Evolutionary conservation across 495 filamentous ascomycete genomes (phyloP).

Genomic region (Aspergillus avenaceus): DNA sequence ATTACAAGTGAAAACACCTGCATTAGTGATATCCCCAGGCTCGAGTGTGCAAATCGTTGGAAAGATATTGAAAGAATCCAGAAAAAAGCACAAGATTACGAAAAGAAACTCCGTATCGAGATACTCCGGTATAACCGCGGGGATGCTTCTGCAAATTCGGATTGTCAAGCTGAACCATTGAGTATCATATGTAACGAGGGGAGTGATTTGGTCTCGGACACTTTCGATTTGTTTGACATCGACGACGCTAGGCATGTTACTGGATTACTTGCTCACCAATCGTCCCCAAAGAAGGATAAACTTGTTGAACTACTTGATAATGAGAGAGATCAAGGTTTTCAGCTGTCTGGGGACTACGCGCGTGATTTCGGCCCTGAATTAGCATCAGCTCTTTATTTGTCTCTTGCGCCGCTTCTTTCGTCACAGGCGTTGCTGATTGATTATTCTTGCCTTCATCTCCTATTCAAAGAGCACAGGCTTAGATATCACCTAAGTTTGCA

Average conservation of each 20-base stretch:
- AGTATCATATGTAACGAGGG: not conserved
- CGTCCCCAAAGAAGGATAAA: conserved; percentile 24
- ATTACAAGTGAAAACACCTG: conserved; percentile 51
- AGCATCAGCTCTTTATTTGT: conserved; percentile 65
- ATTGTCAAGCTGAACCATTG: not conserved
- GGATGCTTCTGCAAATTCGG: not conserved
- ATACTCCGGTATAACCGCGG: conserved; percentile 36
- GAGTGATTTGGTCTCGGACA: conserved; percentile 13
- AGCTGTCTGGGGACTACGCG: conserved; percentile 1
- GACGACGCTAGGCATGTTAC: conserved; percentile 24
- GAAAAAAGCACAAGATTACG: conserved; percentile 58
- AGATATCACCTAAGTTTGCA: conserved; percentile 74
- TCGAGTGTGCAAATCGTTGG: conserved; percentile 79
- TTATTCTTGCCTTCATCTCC: conserved; percentile 67
- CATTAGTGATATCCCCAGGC: conserved; percentile 45
- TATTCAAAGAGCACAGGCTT: conserved; percentile 72
- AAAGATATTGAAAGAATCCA: conserved; percentile 62
- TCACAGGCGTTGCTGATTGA: conserved; percentile 76
- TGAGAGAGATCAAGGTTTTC: conserved; percentile 8
- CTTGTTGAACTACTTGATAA: conserved; percentile 23
- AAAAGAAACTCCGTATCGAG: conserved; percentile 43
- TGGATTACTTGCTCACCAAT: conserved; percentile 22
- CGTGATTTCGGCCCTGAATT: conserved; percentile 62
- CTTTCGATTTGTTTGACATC: conserved; percentile 39
- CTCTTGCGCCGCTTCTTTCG: conserved; percentile 67